phyloP scores from a whole-genome alignment of 805 yeast genomes.

The Sungouiella thailandica region DNA sequence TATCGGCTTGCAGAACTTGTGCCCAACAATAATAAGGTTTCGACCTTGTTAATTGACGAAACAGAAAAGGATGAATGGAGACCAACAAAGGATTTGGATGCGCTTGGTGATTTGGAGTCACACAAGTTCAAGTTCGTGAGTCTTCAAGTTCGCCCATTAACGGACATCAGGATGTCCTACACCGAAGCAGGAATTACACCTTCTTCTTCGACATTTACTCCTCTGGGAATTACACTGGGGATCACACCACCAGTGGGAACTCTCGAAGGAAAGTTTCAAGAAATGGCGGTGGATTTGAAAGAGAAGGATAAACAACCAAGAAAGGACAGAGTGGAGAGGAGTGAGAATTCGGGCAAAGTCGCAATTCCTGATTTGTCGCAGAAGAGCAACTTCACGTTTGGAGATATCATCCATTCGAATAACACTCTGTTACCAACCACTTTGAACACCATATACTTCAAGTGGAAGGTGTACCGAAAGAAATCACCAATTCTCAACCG shows the following conservation, averaged over 20 bases:
- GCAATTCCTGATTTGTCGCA: neutral
- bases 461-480: slow-evolving; percentile 84
- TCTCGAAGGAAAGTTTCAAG: slow-evolving; percentile 15
- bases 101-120: slow-evolving; percentile 9
- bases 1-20: slow-evolving; percentile 22
- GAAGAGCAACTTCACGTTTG: slow-evolving; percentile 2
- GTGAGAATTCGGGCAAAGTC: slow-evolving; percentile 17
- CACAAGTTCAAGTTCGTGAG: slow-evolving; percentile 18
- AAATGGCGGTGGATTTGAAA: slow-evolving; percentile 1
- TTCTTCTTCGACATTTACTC: slow-evolving; percentile 17
- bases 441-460: slow-evolving; percentile 59
- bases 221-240: slow-evolving; percentile 17
- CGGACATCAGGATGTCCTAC: slow-evolving; percentile 7
- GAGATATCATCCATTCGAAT: slow-evolving; percentile 9
- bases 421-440: slow-evolving; percentile 24
- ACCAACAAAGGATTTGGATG: slow-evolving; percentile 9
- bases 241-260: slow-evolving; percentile 21
- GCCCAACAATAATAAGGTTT: neutral
- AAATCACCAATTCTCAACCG: slow-evolving; percentile 78
- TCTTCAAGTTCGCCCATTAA: slow-evolving; percentile 10
- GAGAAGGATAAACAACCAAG: neutral
- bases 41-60: slow-evolving; percentile 3
- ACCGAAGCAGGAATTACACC: slow-evolving; percentile 27
- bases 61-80: slow-evolving; percentile 2
- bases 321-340: slow-evolving; percentile 17